Percentiles rank a stretch among this genome's conserved stretches.
Conservation (phyloP, 164 flowering plant species). For the Annona squamosa region DNA sequence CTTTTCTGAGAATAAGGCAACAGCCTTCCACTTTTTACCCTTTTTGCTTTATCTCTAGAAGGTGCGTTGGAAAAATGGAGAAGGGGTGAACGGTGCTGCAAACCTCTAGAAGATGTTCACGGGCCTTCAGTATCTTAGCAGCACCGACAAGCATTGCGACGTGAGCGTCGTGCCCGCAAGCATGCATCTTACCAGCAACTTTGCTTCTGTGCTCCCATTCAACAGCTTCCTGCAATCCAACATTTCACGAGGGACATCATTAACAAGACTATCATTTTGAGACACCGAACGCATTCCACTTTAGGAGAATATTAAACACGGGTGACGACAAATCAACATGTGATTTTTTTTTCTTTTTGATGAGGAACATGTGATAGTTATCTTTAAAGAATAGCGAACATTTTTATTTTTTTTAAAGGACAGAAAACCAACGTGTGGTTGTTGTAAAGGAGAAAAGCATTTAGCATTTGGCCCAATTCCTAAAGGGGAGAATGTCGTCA, state of each 20-base stretch:
- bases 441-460: neutral
- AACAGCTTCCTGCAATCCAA: conserved; percentile 53
- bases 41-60: neutral
- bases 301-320: no score
- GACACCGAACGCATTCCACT: no score
- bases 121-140: conserved; percentile 59
- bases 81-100: neutral
- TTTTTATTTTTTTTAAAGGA: no score
- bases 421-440: neutral
- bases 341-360: no score
- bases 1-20: neutral
- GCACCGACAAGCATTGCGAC: conserved; percentile 94
- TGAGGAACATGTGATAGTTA: neutral
- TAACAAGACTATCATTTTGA: neutral
- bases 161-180: conserved; percentile 97
- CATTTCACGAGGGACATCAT: neutral
- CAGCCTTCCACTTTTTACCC: neutral
- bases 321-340: no score
- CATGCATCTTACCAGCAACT: conserved; percentile 81
- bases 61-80: neutral
- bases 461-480: neutral
- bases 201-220: conserved; percentile 90
- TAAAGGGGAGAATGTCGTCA: neutral
- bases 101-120: conserved; percentile 59
- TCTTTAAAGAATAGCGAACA: neutral